Percentiles rank a stretch among this genome's conserved stretches.
These are phyloP conservation scores for Elongisporangium anandrum DNA, from an alignment of 352 stramenopile genomes.

Conservation along the genomic window DNA sequence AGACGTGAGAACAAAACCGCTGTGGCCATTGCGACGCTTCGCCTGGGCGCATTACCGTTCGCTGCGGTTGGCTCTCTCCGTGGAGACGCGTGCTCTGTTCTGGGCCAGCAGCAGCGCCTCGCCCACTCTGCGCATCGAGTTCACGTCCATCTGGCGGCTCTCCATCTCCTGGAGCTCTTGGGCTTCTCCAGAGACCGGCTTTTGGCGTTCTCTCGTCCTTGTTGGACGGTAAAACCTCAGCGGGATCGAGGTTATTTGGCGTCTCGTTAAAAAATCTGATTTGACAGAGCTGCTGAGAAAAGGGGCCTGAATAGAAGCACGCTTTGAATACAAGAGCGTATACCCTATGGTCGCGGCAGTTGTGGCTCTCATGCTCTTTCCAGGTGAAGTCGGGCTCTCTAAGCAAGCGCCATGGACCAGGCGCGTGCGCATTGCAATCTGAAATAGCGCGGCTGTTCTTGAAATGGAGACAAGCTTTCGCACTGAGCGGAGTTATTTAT, in stretches of 20 bases:
- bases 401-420: background rate
- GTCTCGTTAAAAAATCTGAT: background rate
- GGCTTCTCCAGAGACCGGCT: background rate
- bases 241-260: background rate
- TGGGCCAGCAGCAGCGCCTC: conserved; percentile 69
- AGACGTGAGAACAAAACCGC: background rate
- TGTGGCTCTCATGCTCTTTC: too few relatives aligned
- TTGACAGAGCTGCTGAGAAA: background rate
- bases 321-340: background rate
- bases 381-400: background rate
- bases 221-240: background rate
- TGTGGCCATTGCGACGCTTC: background rate
- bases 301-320: background rate
- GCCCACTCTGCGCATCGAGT: conserved; percentile 54
- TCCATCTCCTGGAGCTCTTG: background rate
- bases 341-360: too few relatives aligned
- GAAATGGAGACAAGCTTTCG: background rate
- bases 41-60: conserved; percentile 50
- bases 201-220: background rate
- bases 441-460: background rate
- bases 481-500: background rate
- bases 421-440: background rate
- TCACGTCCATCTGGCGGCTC: conserved; percentile 27
- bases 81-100: conserved; percentile 53
- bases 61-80: conserved; percentile 53